A percentile compares a stretch with the other conserved stretches of the same genome.
Evolutionary conservation across 148 eudicot species (phyloP).

Genomic region (Amaranthus palmeri): DNA sequence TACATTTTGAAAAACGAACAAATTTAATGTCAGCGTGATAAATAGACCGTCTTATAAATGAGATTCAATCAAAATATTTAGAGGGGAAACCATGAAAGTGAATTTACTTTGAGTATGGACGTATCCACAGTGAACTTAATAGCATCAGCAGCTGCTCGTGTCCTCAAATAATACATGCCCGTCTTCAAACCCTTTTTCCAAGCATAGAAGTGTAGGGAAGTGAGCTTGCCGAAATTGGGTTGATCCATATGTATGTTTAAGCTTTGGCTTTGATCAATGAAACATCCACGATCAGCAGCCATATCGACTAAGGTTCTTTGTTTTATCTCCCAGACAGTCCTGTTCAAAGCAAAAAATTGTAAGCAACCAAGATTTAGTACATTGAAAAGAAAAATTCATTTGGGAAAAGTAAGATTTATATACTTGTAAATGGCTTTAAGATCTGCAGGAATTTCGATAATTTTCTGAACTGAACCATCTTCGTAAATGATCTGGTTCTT

Average conservation of each 20-base stretch:
- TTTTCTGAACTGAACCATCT: conserved; percentile 81
- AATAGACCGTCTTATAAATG: not conserved
- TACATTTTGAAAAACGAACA: conserved; percentile 22
- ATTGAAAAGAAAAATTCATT: not conserved
- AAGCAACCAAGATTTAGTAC: not conserved
- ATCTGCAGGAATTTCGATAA: conserved; percentile 71
- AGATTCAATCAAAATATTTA: too few relatives aligned
- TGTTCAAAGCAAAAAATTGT: conserved; percentile 11
- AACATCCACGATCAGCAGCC: conserved; percentile 80
- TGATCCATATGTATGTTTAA: conserved; percentile 80
- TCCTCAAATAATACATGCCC: conserved; percentile 89
- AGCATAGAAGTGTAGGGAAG: conserved; percentile 74
- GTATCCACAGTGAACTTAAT: conserved; percentile 97
- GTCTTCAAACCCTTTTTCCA: conserved; percentile 93
- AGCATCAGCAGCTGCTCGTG: conserved; percentile 98
- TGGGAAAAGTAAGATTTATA: not conserved
- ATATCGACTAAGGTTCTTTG: conserved; percentile 75
- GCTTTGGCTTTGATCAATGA: conserved; percentile 80
- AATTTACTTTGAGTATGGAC: conserved; percentile 52
- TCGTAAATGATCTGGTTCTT: conserved; percentile 80
- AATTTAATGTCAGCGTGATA: not conserved
- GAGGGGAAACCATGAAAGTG: not conserved
- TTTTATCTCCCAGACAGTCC: conserved; percentile 93
- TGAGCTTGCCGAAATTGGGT: conserved; percentile 64
- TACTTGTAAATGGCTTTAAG: conserved; percentile 76